These are phyloP conservation scores for Cordyceps pruinosa DNA, from an alignment of 2,329 filamentous ascomycete genomes.

Conservation along the genomic window DNA sequence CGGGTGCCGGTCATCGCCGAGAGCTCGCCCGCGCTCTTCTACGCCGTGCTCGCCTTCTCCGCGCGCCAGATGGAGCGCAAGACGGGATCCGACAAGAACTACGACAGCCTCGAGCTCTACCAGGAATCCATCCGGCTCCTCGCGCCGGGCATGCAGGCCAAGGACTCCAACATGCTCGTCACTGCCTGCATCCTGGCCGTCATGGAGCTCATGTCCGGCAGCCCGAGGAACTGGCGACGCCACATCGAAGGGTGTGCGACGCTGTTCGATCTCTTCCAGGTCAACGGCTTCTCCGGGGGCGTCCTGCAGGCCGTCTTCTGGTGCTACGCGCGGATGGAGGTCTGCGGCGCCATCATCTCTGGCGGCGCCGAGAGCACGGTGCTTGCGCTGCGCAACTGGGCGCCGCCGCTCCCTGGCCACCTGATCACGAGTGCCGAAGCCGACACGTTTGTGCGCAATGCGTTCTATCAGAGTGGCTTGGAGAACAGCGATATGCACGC, in stretches of 20 bases:
- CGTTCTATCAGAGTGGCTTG: constrained; percentile 24
- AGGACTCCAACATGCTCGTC: constrained; percentile 38
- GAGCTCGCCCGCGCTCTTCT: constrained; percentile 36
- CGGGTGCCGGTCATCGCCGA: constrained; percentile 43
- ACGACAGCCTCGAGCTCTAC: constrained; percentile 46
- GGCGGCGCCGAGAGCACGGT: constrained; percentile 41
- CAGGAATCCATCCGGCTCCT: constrained; percentile 43
- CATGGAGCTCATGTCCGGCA: constrained; percentile 42
- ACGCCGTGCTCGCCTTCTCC: constrained; percentile 47
- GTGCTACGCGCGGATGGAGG: constrained; percentile 52
- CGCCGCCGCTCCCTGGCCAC: constrained; percentile 22
- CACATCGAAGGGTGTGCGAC: constrained; percentile 51
- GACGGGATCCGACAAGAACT: constrained; percentile 39
- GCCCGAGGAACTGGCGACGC: constrained; percentile 44
- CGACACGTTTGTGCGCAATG: constrained; percentile 18
- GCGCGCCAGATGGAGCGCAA: constrained; percentile 45
- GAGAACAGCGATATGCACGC: constrained; percentile 42
- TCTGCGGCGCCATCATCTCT: constrained; percentile 48
- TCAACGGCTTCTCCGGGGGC: constrained; percentile 38
- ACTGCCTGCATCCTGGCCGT: constrained; percentile 41
- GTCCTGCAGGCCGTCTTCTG: constrained; percentile 49
- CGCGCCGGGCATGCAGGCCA: constrained; percentile 34
- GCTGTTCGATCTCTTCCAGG: constrained; percentile 42
- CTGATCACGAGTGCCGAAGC: constrained; percentile 17
- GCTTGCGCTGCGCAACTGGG: constrained; percentile 43